Evolutionary conservation across 352 stramenopile species (phyloP).

Genomic region (Phytophthora agathidicida): DNA sequence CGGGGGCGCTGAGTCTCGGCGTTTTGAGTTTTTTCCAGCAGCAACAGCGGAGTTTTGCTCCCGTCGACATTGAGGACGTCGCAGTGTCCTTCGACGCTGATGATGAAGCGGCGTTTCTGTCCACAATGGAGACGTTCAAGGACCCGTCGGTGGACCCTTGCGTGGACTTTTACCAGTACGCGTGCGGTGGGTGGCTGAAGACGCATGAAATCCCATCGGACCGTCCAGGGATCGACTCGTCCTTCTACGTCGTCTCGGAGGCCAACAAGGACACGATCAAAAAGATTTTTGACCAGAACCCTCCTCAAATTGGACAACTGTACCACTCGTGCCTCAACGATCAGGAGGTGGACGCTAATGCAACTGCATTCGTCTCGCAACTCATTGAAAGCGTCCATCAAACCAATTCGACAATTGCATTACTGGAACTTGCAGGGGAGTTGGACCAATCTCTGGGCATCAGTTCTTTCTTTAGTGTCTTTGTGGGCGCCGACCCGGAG

Average conservation of each 20-base stretch:
- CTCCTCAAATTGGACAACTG: constrained; percentile 62
- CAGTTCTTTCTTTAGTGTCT: constrained; percentile 58
- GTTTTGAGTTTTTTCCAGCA: constrained; percentile 28
- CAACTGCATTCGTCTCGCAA: constrained; percentile 42
- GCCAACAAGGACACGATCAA: constrained; percentile 59
- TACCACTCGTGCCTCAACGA: constrained; percentile 61
- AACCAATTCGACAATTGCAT: constrained; percentile 39
- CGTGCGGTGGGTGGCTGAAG: constrained; percentile 75
- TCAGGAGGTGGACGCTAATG: constrained; percentile 43
- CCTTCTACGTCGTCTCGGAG: constrained; percentile 59
- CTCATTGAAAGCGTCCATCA: constrained; percentile 49
- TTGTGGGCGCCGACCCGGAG: constrained; percentile 47
- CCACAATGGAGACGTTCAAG: constrained; percentile 50
- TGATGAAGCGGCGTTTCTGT: constrained; percentile 49
- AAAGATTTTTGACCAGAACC: constrained; percentile 53
- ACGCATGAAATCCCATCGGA: constrained; percentile 55
- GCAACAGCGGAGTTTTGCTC: background rate
- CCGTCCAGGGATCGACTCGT: constrained; percentile 52
- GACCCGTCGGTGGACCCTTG: constrained; percentile 65
- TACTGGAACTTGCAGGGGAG: constrained; percentile 52
- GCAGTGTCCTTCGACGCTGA: constrained; percentile 11
- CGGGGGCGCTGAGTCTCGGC: constrained; percentile 14
- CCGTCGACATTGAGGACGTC: background rate
- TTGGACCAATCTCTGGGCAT: constrained; percentile 52
- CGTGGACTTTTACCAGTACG: constrained; percentile 80